Evolutionary conservation across 164 flowering plant genomes (phyloP), one percentile per base, ranked within the genome.

Genomic region (Aristolochia fimbriata): DNA sequence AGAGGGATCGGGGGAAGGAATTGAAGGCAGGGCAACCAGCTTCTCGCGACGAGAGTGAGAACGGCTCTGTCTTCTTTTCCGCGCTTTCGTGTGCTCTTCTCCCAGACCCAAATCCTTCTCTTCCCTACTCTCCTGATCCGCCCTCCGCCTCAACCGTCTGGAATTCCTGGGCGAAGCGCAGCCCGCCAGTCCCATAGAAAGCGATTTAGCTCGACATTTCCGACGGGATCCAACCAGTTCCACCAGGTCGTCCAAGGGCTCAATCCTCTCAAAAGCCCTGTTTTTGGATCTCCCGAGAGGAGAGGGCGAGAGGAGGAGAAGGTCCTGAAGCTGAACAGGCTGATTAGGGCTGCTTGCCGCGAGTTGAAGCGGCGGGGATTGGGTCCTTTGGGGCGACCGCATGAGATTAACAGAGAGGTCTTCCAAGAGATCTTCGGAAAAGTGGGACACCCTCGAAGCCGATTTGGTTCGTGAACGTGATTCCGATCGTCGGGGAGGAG

Each of bases 251-350:
- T 80, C 91, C 2, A 71, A 73, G 59, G 65, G 37, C 19, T 84
- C 94, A 1, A 74, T 51, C 67, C 68, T 68, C 30, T 85, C 88
- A 0, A 71, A 59, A 5, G 75, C 63, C 10, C 85, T 86, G 66
- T 76, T 64, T 63, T 64, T 85, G 25, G 87, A 82, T 68, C 62
- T 79, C 24, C 76, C 64, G 7, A 65, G 59, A 24, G 87, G 82
- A 30, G 91, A 85, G 51, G 86, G 87, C 0, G 94, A 84, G 15
- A 81, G 83, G 19, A 81, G 71, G 2, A 85, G 70, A n/a, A 90
- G 74, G 27, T 87, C 92, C 21, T 62, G 76, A 30, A 78, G 75
- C 17, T 87, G 77, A 6, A 67, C 62, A 20, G 68, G 22, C 50
- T 62, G 50, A 16, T 64, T 31, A 60, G 70, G n/a, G 69, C 56